Percentiles rank a stretch among this genome's conserved stretches.
Evolutionary conservation across 2,329 filamentous ascomycete genomes (phyloP).

Genomic region (Alternaria consortialis): DNA sequence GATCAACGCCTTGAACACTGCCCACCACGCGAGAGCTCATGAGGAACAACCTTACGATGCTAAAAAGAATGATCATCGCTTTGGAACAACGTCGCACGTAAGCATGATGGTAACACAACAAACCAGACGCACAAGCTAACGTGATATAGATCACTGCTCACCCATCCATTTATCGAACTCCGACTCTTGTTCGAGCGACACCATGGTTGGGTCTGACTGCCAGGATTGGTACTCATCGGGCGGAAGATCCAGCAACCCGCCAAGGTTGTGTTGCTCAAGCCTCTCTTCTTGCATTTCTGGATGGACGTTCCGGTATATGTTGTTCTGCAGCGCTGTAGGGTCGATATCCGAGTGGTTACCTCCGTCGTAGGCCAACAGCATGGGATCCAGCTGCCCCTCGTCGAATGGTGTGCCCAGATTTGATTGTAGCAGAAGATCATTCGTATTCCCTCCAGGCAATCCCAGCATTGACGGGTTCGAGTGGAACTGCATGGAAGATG

Average conservation of each 20-base stretch:
- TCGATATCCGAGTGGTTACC: constrained; percentile 33
- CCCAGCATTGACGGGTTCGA: constrained; percentile 47
- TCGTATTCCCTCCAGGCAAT: constrained; percentile 51
- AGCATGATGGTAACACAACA: background rate
- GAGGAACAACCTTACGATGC: constrained; percentile 2
- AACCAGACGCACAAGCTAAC: constrained; percentile 8
- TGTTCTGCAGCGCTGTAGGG: constrained; percentile 29
- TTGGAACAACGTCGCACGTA: constrained; percentile 10
- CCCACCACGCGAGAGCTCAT: background rate
- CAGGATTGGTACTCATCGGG: constrained; percentile 46
- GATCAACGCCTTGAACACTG: constrained; percentile 19
- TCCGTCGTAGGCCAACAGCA: constrained; percentile 52
- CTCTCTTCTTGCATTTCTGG: constrained; percentile 43
- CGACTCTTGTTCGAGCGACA: constrained; percentile 51
- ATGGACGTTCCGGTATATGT: constrained; percentile 43
- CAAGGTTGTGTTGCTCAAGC: constrained; percentile 39
- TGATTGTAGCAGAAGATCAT: constrained; percentile 48
- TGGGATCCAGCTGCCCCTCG: constrained; percentile 51
- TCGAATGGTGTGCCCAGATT: constrained; percentile 42
- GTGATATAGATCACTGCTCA: constrained; percentile 28
- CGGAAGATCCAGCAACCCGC: constrained; percentile 37
- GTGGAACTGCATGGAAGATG: constrained; percentile 39
- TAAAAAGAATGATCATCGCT: constrained; percentile 5
- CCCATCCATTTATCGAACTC: constrained; percentile 60
- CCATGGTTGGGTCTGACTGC: constrained; percentile 47